phyloP scores from a whole-genome alignment of 768 basidiomycete genomes.

The Sarcodon sp. region DNA sequence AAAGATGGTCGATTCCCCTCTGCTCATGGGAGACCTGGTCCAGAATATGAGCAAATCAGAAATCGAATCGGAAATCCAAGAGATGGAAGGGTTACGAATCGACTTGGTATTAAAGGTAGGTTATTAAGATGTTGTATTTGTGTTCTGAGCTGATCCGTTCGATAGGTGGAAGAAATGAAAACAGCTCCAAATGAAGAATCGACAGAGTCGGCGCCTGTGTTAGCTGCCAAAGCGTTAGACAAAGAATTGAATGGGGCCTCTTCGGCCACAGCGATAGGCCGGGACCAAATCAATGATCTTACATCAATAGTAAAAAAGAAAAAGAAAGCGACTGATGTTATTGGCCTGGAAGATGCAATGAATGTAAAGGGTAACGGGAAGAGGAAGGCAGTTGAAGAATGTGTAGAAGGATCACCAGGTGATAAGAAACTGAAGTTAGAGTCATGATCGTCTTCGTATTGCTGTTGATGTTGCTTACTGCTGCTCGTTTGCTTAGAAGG shows the following conservation, averaged over 20 bases:
- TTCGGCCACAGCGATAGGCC: conserved; percentile 15
- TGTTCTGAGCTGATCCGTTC: not conserved
- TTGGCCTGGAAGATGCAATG: conserved; percentile 18
- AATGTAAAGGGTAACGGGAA: conserved; percentile 25
- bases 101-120: conserved; percentile 74
- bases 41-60: conserved; percentile 61
- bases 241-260: conserved; percentile 44
- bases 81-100: conserved; percentile 59
- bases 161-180: conserved; percentile 87
- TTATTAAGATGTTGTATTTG: not conserved
- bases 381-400: conserved; percentile 60
- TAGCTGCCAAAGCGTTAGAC: conserved; percentile 62
- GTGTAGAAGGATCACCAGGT: conserved; percentile 20
- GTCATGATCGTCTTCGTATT: too few species aligned
- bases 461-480: too few species aligned
- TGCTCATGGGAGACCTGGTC: conserved; percentile 41
- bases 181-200: conserved; percentile 53
- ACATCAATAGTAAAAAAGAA: conserved; percentile 88
- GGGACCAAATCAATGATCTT: conserved; percentile 58
- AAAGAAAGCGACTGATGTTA: conserved; percentile 24
- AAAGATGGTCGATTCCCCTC: conserved; percentile 32
- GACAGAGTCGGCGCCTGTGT: conserved; percentile 46
- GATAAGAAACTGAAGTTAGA: conserved; percentile 63
- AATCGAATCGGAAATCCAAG: conserved; percentile 69
- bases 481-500: too few species aligned